A percentile compares a stretch with the other conserved stretches of the same genome.
These are phyloP conservation scores for Cordyceps cateniannulata DNA, from an alignment of 2,329 filamentous ascomycete species.

Conservation along the genomic window DNA sequence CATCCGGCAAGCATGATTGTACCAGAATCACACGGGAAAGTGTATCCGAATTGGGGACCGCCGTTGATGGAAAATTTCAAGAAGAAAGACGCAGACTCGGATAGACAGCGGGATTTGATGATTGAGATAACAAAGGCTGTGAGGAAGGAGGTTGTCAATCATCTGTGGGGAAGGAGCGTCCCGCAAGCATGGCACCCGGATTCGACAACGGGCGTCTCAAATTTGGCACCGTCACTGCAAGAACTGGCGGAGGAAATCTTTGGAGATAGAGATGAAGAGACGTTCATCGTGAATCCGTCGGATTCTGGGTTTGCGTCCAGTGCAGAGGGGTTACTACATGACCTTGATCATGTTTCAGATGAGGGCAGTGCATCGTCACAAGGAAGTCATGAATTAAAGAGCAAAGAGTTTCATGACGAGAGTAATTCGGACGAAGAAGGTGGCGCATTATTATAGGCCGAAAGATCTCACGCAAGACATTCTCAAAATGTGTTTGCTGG, in stretches of 20 bases:
- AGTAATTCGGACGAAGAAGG: background rate
- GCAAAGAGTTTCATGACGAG: background rate
- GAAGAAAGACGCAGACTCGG: background rate
- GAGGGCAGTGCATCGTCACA: background rate
- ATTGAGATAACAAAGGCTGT: background rate
- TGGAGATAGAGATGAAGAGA: background rate
- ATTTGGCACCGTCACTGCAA: background rate
- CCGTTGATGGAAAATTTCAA: background rate
- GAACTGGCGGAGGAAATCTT: background rate
- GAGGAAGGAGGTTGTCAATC: background rate
- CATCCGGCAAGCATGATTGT: conserved; percentile 29
- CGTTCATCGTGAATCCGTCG: background rate
- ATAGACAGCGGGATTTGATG: conserved; percentile 7
- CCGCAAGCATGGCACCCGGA: too few species aligned
- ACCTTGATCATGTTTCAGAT: background rate
- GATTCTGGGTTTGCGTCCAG: background rate
- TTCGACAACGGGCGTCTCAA: too few species aligned
- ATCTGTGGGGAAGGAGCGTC: background rate
- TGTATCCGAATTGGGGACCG: conserved; percentile 35
- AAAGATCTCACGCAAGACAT: background rate
- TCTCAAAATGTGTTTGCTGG: background rate
- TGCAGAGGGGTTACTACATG: background rate
- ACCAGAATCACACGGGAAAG: conserved; percentile 32
- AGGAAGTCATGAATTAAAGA: too few species aligned
- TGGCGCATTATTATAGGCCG: background rate